A percentile compares a stretch with the other conserved stretches of the same genome.
These are phyloP conservation scores for Mrakia gelida DNA, from an alignment of 768 basidiomycete genomes.

Conservation along the genomic window DNA sequence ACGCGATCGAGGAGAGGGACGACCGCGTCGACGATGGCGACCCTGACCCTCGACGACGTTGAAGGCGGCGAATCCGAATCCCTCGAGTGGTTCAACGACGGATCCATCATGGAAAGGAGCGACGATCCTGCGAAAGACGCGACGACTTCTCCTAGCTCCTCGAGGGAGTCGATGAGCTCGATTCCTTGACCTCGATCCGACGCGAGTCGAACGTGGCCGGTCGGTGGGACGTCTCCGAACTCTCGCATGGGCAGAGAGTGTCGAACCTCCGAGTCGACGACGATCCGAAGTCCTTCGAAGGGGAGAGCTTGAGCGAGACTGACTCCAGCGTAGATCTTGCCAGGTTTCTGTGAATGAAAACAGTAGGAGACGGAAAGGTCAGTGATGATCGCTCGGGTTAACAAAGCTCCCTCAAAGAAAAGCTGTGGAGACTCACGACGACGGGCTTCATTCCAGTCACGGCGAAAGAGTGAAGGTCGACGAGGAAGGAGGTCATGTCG, in stretches of 20 bases:
- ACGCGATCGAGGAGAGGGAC: slow-evolving; percentile 44
- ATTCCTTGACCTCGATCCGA: not conserved
- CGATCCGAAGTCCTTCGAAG: slow-evolving; percentile 44
- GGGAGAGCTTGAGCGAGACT: slow-evolving; percentile 45
- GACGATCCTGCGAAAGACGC: slow-evolving; percentile 41
- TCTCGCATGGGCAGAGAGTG: slow-evolving; percentile 44
- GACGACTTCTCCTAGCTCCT: slow-evolving; percentile 44
- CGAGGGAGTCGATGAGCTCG: slow-evolving; percentile 32
- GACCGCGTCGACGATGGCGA: slow-evolving; percentile 39
- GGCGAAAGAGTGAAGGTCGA: slow-evolving; percentile 40
- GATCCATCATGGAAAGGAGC: slow-evolving; percentile 35
- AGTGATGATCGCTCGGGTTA: too few species aligned
- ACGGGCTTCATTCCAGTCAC: slow-evolving; percentile 36
- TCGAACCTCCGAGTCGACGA: slow-evolving; percentile 40
- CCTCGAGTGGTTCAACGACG: slow-evolving; percentile 36
- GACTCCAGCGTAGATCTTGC: slow-evolving; percentile 42
- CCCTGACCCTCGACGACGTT: slow-evolving; percentile 32
- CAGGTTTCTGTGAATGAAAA: slow-evolving; percentile 34
- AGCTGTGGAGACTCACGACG: not conserved
- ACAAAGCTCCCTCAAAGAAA: too few species aligned
- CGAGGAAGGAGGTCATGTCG: slow-evolving; percentile 40
- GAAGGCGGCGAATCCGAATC: slow-evolving; percentile 26
- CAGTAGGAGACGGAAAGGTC: too few species aligned
- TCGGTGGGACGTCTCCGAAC: slow-evolving; percentile 35
- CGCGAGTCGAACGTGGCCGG: slow-evolving; percentile 1